Evolutionary conservation across 345 rosid species (phyloP).

Genomic region (Dipteronia dyeriana): DNA sequence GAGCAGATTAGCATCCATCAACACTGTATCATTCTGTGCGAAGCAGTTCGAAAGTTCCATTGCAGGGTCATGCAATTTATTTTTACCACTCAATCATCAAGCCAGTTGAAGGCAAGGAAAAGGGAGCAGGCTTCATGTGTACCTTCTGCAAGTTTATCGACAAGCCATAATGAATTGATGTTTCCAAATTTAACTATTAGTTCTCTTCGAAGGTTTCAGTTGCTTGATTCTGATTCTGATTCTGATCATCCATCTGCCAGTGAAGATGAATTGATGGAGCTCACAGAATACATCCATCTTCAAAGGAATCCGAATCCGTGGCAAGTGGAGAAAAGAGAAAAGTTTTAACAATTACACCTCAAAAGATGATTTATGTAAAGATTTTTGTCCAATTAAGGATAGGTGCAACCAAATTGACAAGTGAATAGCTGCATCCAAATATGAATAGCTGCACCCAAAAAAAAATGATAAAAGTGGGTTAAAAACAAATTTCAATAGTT

Average conservation of each 20-base stretch:
- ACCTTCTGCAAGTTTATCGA: conserved; percentile 42
- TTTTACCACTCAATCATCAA: conserved; percentile 42
- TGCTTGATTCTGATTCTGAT: conserved; percentile 75
- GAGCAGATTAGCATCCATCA: conserved; percentile 45
- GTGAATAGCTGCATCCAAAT: too few species aligned
- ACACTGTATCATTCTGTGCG: conserved; percentile 46
- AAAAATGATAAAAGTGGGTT: too few species aligned
- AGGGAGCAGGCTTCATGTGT: conserved; percentile 39
- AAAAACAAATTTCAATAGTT: too few species aligned
- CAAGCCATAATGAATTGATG: conserved; percentile 34
- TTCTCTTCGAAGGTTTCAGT: conserved; percentile 83
- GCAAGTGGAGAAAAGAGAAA: conserved; percentile 39
- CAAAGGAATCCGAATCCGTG: conserved; percentile 30
- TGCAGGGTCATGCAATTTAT: conserved; percentile 41
- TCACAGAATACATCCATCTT: conserved; percentile 24
- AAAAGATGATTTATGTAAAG: conserved; percentile 63
- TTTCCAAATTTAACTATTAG: conserved; percentile 60
- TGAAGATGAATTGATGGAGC: conserved; percentile 31
- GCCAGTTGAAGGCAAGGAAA: conserved; percentile 30
- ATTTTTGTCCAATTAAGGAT: conserved; percentile 54
- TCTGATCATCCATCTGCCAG: conserved; percentile 57
- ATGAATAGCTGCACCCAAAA: too few species aligned
- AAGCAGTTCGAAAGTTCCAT: conserved; percentile 66
- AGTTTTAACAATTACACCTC: conserved; percentile 21
- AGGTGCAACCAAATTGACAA: too few species aligned